Conservation (phyloP, 257 asterid species). For the Solanum dulcamara region DNA sequence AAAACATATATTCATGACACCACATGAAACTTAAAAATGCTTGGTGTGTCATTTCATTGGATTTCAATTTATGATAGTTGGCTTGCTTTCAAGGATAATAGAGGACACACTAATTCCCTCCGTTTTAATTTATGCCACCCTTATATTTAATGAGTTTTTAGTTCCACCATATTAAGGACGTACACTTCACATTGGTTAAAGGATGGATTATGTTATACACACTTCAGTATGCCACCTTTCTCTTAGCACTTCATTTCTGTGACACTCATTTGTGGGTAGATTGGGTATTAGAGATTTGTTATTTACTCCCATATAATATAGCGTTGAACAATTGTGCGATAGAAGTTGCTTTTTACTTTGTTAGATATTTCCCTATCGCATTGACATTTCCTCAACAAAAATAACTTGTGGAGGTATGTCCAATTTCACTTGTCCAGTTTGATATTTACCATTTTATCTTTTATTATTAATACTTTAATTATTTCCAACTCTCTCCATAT, state of each 20-base stretch:
- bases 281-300: not conserved
- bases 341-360: not conserved
- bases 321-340: not conserved
- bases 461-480: not conserved
- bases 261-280: not conserved
- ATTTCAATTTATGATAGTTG: not conserved
- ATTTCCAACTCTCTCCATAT: no score
- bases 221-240: not conserved
- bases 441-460: not conserved
- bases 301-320: not conserved
- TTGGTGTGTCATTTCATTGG: not conserved
- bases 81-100: not conserved
- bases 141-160: not conserved
- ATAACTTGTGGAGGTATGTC: not conserved
- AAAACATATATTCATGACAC: not conserved
- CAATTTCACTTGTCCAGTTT: not conserved
- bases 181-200: not conserved
- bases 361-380: not conserved
- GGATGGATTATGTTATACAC: not conserved
- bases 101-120: not conserved
- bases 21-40: not conserved
- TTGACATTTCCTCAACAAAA: not conserved
- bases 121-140: not conserved
- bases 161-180: not conserved
- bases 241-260: not conserved